Evolutionary conservation across 2,329 filamentous ascomycete genomes (phyloP).

Genomic region (Grosmannia huntii): DNA sequence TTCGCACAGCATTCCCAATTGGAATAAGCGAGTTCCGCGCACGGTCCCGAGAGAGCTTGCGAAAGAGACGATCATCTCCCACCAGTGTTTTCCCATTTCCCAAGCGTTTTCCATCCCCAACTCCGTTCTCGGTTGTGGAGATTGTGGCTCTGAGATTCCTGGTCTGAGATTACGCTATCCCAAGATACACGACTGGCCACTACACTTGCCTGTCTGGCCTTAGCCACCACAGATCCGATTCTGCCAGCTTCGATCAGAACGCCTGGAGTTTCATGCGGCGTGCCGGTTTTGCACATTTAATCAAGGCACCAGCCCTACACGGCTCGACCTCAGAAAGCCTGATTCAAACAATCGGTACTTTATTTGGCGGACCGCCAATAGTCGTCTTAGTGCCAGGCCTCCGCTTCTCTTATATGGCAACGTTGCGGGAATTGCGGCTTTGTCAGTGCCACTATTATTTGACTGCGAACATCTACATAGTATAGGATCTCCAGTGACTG

Average conservation of each 20-base stretch:
- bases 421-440: background rate
- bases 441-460: too few species aligned
- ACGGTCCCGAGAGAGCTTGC: background rate
- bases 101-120: background rate
- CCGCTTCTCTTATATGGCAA: background rate
- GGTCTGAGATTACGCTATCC: background rate
- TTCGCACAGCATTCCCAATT: slow-evolving; percentile 13
- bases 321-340: background rate
- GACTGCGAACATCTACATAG: background rate
- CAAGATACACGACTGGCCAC: background rate
- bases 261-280: background rate
- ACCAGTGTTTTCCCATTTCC: background rate
- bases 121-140: background rate
- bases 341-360: background rate
- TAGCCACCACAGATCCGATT: background rate
- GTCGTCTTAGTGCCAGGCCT: background rate
- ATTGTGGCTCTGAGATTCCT: background rate
- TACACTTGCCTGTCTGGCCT: background rate
- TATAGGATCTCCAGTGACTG: background rate
- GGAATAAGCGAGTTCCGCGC: slow-evolving; percentile 3
- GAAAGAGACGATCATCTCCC: background rate
- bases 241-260: background rate
- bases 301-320: background rate
- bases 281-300: background rate
- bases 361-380: background rate